Percentiles rank a stretch among this genome's conserved stretches.
These are phyloP conservation scores for Eucalyptus cloeziana DNA, from an alignment of 345 rosid species.

Conservation along the genomic window DNA sequence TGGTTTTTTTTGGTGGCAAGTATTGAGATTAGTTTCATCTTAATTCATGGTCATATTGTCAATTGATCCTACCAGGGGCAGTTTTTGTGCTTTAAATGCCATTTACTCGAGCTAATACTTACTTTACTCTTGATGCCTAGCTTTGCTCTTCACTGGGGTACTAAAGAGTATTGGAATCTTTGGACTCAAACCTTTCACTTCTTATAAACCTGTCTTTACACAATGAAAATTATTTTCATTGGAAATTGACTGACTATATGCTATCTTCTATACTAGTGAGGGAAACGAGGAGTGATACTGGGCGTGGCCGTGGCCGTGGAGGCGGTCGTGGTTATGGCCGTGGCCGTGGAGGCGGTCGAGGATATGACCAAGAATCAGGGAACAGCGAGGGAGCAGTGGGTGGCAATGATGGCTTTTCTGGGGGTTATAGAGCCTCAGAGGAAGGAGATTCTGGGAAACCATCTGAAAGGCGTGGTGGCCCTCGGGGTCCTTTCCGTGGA, in stretches of 20 bases:
- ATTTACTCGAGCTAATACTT: neutral
- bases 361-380: constrained; percentile 46
- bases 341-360: constrained; percentile 33
- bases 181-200: neutral
- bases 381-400: constrained; percentile 28
- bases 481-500: constrained; percentile 66
- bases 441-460: constrained; percentile 55
- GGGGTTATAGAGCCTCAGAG: constrained; percentile 46
- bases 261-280: constrained; percentile 36
- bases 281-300: constrained; percentile 61
- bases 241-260: neutral
- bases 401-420: constrained; percentile 44
- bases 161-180: neutral
- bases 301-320: constrained; percentile 54
- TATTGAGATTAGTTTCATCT: neutral
- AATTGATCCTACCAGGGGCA: neutral
- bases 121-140: neutral
- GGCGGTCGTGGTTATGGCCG: constrained; percentile 18
- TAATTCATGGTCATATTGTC: neutral
- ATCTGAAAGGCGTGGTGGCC: constrained; percentile 45
- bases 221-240: neutral
- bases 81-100: neutral
- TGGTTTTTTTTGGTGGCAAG: neutral
- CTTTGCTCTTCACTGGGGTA: neutral
- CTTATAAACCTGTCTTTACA: neutral